Percentiles rank a stretch among this genome's conserved stretches.
Conservation (phyloP, 805 yeast genomes). For the Candida alai region DNA sequence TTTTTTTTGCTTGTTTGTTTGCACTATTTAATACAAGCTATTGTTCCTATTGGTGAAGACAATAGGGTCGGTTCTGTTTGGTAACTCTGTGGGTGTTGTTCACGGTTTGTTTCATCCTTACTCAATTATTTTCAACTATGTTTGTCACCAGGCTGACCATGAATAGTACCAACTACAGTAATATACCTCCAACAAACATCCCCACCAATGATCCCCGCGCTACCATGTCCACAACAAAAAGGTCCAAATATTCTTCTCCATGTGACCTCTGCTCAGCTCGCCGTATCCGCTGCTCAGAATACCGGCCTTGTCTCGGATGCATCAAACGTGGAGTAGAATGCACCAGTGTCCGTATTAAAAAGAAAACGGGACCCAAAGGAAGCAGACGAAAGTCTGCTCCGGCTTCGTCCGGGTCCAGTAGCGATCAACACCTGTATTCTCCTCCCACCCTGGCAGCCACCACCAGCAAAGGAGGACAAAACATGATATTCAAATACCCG, state of each 20-base stretch:
- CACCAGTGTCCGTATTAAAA: constrained; percentile 29
- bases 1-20: no score
- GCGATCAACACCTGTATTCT: constrained; percentile 5
- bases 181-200: no score
- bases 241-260: constrained; percentile 24
- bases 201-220: no score
- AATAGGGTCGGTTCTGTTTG: no score
- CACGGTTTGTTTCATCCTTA: no score
- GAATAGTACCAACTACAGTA: no score
- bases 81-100: no score
- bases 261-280: constrained; percentile 40
- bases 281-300: constrained; percentile 30
- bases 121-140: no score
- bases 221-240: neutral
- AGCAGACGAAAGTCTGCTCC: neutral
- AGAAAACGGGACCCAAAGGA: constrained; percentile 35
- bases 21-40: no score
- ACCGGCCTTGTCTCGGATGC: constrained; percentile 32
- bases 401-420: no score
- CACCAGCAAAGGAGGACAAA: constrained; percentile 1
- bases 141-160: no score
- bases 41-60: no score
- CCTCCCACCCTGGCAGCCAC: neutral
- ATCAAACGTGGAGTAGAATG: constrained; percentile 27
- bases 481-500: constrained; percentile 2